These are phyloP conservation scores for Cutaneotrichosporon mucoides DNA, from an alignment of 1,284 basidiomycete species.

Conservation along the genomic window DNA sequence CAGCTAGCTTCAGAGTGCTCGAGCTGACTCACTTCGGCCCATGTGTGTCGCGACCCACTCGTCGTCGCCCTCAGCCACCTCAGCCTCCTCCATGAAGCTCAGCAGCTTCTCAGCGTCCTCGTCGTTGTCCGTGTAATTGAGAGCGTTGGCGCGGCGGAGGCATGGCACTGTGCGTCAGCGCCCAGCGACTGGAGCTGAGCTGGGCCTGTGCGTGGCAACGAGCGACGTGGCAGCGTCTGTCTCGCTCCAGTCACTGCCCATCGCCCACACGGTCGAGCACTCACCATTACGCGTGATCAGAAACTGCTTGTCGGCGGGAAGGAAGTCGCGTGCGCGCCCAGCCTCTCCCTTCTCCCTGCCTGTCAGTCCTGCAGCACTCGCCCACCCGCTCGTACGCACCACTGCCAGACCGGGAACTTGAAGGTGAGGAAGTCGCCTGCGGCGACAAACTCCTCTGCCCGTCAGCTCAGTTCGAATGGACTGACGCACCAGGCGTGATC, in stretches of 20 bases:
- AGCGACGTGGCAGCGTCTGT: neutral
- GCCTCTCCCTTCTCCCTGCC: constrained; percentile 82
- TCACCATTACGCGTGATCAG: constrained; percentile 76
- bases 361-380: constrained; percentile 2
- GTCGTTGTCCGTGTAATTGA: constrained; percentile 90
- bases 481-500: constrained; percentile 80
- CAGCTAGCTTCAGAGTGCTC: neutral
- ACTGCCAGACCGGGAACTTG: constrained; percentile 94
- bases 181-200: neutral
- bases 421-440: constrained; percentile 91
- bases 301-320: constrained; percentile 93
- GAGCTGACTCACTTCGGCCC: constrained; percentile 35
- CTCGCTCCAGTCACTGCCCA: neutral
- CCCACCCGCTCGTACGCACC: constrained; percentile 55
- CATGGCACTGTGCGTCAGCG: constrained; percentile 64
- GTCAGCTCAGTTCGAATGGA: neutral
- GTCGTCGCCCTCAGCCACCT: constrained; percentile 45
- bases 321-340: constrained; percentile 79
- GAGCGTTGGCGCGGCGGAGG: constrained; percentile 79
- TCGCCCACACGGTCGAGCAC: constrained; percentile 15
- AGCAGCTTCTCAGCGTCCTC: constrained; percentile 89
- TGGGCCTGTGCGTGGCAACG: neutral
- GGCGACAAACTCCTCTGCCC: constrained; percentile 86
- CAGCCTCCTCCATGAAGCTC: constrained; percentile 50
- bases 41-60: constrained; percentile 54